A percentile compares a stretch with the other conserved stretches of the same genome.
Conservation (phyloP, 768 basidiomycete species). For the Tephrocybe sp. region DNA sequence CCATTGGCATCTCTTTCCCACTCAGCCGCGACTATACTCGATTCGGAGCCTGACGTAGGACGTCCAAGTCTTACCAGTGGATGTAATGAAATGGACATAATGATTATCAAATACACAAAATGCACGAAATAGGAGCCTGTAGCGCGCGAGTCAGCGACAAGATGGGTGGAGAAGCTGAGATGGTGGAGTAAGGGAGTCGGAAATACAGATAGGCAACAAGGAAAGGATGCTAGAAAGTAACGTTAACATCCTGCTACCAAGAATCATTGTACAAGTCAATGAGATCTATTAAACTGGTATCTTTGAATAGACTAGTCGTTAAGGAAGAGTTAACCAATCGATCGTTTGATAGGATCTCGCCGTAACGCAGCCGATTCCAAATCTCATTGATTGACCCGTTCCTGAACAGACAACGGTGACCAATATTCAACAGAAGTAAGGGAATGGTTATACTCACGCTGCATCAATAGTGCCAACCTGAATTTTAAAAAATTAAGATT, state of each 20-base stretch:
- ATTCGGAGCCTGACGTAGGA: too few relatives aligned
- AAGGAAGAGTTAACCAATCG: not conserved
- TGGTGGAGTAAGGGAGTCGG: too few relatives aligned
- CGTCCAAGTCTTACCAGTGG: too few relatives aligned
- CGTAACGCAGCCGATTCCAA: conserved; percentile 4
- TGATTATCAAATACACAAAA: too few relatives aligned
- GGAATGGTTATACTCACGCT: not conserved
- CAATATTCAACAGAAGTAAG: not conserved
- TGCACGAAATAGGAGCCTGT: too few relatives aligned
- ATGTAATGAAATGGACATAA: too few relatives aligned
- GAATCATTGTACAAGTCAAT: conserved; percentile 3
- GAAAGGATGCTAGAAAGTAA: too few relatives aligned
- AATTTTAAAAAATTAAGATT: not conserved
- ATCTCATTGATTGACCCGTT: not conserved
- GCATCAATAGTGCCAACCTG: conserved; percentile 2
- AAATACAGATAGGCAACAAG: too few relatives aligned
- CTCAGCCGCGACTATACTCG: too few relatives aligned
- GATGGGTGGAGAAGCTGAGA: too few relatives aligned
- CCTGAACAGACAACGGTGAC: not conserved
- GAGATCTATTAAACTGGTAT: not conserved
- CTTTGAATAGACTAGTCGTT: not conserved
- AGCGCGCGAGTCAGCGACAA: too few relatives aligned
- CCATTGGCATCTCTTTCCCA: too few relatives aligned
- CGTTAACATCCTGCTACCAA: not conserved
- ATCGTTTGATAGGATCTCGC: not conserved